A percentile compares a stretch with the other conserved stretches of the same genome.
These are phyloP conservation scores for carrot (Daucus carota) DNA, from an alignment of 129 eudicot species.

Conservation along the genomic window DH1_v3.0 NC_030388.2:27935001-27935500, in stretches of 20 bases:
- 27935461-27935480: background rate
- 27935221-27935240: conserved; percentile 88
- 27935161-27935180: conserved; percentile 1
- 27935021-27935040: conserved; percentile 43
- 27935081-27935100: conserved; percentile 81
- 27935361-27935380: conserved; percentile 95
- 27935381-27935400: conserved; percentile 96
- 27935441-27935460: background rate
- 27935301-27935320: conserved; percentile 97
- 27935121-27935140: background rate
- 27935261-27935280: conserved; percentile 89
- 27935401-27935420: conserved; percentile 67
- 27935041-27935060: conserved; percentile 44
- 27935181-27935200: conserved; percentile 70
- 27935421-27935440: background rate
- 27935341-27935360: conserved; percentile 95
- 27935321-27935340: conserved; percentile 90
- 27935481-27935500: background rate
- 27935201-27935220: conserved; percentile 88
- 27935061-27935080: conserved; percentile 73
- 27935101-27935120: conserved; percentile 44
- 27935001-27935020: conserved; percentile 37
- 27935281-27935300: conserved; percentile 94
- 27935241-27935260: conserved; percentile 97
- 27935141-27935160: background rate